A percentile compares a stretch with the other conserved stretches of the same genome.
These are phyloP conservation scores for Plasmodium vivax DNA, from an alignment of 169 alveolate genomes.

Conservation along the genomic window DNA sequence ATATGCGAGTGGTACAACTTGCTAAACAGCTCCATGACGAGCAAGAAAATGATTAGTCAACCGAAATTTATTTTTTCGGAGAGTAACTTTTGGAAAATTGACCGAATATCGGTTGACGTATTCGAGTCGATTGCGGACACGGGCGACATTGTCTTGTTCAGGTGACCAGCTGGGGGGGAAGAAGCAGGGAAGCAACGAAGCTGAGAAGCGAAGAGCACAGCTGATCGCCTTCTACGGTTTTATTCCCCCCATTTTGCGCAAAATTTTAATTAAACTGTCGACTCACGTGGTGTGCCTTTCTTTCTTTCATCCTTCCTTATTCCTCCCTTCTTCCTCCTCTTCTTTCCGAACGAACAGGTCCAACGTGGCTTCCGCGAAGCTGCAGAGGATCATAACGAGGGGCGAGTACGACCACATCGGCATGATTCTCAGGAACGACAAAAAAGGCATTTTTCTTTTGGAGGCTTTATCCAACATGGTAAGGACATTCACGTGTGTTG, in stretches of 20 bases:
- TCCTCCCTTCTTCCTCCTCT: background rate
- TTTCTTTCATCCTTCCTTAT: background rate
- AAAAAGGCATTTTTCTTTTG: slow-evolving; percentile 79
- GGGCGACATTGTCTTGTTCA: slow-evolving; percentile 85
- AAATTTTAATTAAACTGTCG: background rate
- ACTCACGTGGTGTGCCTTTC: background rate
- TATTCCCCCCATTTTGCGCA: background rate
- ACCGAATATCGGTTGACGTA: slow-evolving; percentile 76
- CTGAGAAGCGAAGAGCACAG: background rate
- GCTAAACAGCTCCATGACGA: slow-evolving; percentile 1
- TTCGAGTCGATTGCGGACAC: slow-evolving; percentile 81
- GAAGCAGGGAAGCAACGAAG: background rate
- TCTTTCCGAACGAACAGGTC: background rate
- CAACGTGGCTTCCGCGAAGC: slow-evolving; percentile 60
- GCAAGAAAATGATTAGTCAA: slow-evolving; percentile 12
- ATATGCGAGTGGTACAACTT: slow-evolving; percentile 41
- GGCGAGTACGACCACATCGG: slow-evolving; percentile 92
- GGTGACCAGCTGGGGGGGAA: slow-evolving; percentile 41
- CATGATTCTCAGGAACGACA: slow-evolving; percentile 81
- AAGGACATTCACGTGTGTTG: background rate
- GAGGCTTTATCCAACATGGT: slow-evolving; percentile 84
- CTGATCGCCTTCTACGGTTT: background rate
- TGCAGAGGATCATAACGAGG: slow-evolving; percentile 85
- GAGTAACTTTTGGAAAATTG: slow-evolving; percentile 79
- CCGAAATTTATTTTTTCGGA: slow-evolving; percentile 72